These are phyloP conservation scores for Aureobasidium sp. DNA, from an alignment of 2,329 filamentous ascomycete species.

Conservation along the genomic window DNA sequence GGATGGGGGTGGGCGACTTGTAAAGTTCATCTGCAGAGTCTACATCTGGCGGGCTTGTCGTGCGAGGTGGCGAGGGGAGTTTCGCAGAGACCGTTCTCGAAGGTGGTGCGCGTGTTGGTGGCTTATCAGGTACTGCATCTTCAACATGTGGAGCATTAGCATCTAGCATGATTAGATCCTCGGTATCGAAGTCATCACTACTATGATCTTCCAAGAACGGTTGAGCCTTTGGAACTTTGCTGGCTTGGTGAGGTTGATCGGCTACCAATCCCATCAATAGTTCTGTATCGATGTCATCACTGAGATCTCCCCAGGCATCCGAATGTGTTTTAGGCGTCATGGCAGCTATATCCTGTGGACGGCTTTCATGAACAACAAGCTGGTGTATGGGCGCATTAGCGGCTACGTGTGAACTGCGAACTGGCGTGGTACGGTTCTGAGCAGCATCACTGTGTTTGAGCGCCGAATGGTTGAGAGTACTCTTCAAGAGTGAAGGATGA, in stretches of 20 bases:
- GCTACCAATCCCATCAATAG: neutral
- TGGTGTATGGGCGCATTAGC: neutral
- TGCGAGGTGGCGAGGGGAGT: neutral
- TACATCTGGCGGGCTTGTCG: slow-evolving; percentile 18
- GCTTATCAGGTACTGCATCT: neutral
- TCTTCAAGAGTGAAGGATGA: neutral
- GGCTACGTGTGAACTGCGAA: neutral
- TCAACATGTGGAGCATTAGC: neutral
- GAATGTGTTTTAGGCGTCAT: neutral
- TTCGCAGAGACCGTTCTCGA: neutral
- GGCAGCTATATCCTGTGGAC: neutral
- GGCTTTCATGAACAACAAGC: neutral
- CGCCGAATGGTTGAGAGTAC: neutral
- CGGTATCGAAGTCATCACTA: neutral
- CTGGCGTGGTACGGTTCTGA: neutral
- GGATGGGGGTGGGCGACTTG: neutral
- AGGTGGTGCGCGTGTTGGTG: neutral
- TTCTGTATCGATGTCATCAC: slow-evolving; percentile 11
- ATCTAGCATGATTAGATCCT: slow-evolving; percentile 3
- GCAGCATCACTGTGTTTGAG: neutral
- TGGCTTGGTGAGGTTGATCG: neutral
- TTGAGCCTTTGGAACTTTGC: neutral
- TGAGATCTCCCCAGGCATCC: slow-evolving; percentile 2
- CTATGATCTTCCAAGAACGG: neutral
- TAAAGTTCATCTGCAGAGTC: slow-evolving; percentile 39